A percentile compares a stretch with the other conserved stretches of the same genome.
Conservation (phyloP, 495 filamentous ascomycete genomes). For the Hypoxylon trugodes region DNA sequence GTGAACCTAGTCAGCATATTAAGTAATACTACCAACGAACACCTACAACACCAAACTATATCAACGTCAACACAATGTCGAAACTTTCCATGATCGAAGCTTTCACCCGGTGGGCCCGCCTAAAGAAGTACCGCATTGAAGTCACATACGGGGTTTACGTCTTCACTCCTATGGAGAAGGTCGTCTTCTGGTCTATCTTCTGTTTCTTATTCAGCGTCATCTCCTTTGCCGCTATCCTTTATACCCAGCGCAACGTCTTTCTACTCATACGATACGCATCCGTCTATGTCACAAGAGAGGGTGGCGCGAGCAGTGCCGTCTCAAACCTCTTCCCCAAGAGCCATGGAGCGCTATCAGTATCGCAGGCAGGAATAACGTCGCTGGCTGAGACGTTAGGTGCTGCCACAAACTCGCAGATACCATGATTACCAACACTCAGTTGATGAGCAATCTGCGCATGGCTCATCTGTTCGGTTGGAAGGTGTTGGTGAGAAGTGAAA, state of each 20-base stretch:
- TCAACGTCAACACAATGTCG: conserved; percentile 7
- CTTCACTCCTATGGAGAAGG: conserved; percentile 56
- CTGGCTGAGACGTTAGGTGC: conserved; percentile 25
- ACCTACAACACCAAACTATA: neutral
- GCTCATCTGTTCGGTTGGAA: neutral
- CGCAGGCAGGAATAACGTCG: conserved; percentile 18
- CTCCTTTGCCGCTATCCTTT: conserved; percentile 32
- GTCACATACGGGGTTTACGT: conserved; percentile 58
- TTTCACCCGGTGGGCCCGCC: conserved; percentile 47
- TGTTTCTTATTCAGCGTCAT: conserved; percentile 35
- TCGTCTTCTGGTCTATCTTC: conserved; percentile 46
- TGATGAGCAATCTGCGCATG: neutral
- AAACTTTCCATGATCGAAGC: conserved; percentile 26
- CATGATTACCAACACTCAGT: conserved; percentile 9
- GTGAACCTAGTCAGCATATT: neutral
- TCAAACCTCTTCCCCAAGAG: conserved; percentile 19
- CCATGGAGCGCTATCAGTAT: neutral
- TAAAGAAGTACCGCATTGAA: conserved; percentile 60
- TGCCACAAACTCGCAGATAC: conserved; percentile 26
- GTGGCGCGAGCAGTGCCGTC: neutral
- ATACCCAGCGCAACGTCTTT: conserved; percentile 25
- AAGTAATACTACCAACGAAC: neutral
- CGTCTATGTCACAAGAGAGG: conserved; percentile 11
- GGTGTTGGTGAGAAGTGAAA: neutral
- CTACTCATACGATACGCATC: conserved; percentile 20